These are phyloP conservation scores for Kodamaea restingae DNA, from an alignment of 805 yeast genomes.

Conservation along the genomic window DNA sequence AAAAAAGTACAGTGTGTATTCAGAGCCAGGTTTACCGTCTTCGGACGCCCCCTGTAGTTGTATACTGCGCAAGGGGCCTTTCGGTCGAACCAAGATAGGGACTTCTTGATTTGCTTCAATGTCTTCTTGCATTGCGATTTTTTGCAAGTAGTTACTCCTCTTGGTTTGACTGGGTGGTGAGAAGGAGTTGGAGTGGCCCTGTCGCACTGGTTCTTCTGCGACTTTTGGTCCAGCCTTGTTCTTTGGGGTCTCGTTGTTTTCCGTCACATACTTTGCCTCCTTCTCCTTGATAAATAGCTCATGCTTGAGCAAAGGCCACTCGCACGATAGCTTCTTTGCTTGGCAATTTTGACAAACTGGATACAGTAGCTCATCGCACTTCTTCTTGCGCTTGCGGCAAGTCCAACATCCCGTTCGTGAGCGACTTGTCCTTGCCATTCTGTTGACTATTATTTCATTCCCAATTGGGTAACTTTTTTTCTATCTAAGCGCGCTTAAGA, in stretches of 20 bases:
- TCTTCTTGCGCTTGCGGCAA: constrained; percentile 56
- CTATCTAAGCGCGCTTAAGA: constrained; percentile 28
- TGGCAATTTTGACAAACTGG: constrained; percentile 28
- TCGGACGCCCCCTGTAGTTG: neutral
- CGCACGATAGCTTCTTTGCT: constrained; percentile 18
- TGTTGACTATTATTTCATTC: constrained; percentile 19
- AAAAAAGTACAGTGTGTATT: neutral
- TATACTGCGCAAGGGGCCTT: neutral
- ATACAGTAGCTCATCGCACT: constrained; percentile 30
- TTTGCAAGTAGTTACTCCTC: constrained; percentile 14
- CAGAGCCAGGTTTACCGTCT: neutral
- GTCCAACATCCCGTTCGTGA: constrained; percentile 45
- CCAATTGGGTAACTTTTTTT: constrained; percentile 24
- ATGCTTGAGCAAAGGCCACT: constrained; percentile 25
- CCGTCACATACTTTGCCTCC: constrained; percentile 19
- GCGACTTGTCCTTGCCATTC: constrained; percentile 16
- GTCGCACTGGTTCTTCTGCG: constrained; percentile 2
- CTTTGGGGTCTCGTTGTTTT: neutral
- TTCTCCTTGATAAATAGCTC: constrained; percentile 19
- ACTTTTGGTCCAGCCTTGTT: neutral
- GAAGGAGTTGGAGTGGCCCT: neutral
- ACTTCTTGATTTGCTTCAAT: neutral
- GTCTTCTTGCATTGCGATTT: constrained; percentile 39
- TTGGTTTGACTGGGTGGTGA: constrained; percentile 1
- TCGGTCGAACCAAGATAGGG: neutral